Evolutionary conservation across 768 basidiomycete genomes (phyloP), one percentile per base, ranked within the genome.

Genomic region (Mycena epipterygia): DNA sequence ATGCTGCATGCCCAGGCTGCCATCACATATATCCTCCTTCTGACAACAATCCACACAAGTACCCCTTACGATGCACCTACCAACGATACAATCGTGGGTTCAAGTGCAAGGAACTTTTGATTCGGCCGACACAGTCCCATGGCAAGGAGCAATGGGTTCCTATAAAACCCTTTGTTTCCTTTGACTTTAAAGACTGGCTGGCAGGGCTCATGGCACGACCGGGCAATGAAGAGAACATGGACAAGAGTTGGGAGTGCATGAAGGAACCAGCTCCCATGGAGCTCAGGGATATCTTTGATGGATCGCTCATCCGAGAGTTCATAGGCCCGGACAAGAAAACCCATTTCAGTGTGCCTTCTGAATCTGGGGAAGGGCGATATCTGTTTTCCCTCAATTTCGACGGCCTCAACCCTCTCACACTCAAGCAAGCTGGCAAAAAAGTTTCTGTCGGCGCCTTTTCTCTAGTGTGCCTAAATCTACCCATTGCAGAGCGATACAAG

Each of bases 391-490:
- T 85, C 0, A 67, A 75, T 27, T 56, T 81, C 14, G 81, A 86
- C 64, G 81, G 75, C 51, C 84, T 84, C 76, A 83, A 84, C 59
- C 79, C 80, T 0, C 66, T 73, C 16, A 73, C 73, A 0, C 82
- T 80, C 70, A 77, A 69, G 17, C 13, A 60, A 2, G 64, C 72
- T 1, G 80, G 81, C 3, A 80, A 80, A 29, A 70, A 64, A 11
- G 61, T 72, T 0, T 84, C 80, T 3, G 63, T 78, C 11, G 81
- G 82, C 4, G 71, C 77, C 0, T 78, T 83, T 14, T 80, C 79
- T 23, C 60, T 85, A 53, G 75, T 76, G 2, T 83, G 83, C 63
- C 63, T 83, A 16, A 84, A 84, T 56, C 75, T 85, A 1, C 84
- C 84, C 6, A 68, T 73, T 4, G 57, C 71, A 7, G 27, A 81